Evolutionary conservation across 805 yeast genomes (phyloP).

Genomic region (Nakazawaea anatomiae): DNA sequence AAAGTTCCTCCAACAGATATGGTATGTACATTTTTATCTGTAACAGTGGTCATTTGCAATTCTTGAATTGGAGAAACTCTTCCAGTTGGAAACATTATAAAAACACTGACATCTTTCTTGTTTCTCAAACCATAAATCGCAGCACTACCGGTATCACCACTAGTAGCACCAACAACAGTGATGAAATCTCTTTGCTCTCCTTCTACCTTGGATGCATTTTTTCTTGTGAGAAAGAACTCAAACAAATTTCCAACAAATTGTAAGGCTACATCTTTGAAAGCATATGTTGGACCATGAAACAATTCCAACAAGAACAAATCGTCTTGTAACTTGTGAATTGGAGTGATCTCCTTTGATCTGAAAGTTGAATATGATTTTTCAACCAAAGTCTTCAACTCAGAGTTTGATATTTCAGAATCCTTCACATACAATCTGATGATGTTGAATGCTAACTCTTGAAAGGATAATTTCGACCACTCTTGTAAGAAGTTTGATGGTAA

Average conservation of each 20-base stretch:
- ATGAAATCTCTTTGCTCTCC: conserved; percentile 62
- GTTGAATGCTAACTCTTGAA: conserved; percentile 83
- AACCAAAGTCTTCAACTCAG: conserved; percentile 60
- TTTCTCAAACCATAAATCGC: conserved; percentile 97
- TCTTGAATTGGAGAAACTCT: conserved; percentile 97
- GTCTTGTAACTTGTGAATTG: conserved; percentile 43
- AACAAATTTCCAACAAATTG: conserved; percentile 97
- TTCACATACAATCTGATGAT: conserved; percentile 77
- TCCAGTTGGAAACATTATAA: conserved; percentile 94
- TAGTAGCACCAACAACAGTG: conserved; percentile 98
- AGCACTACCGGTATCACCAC: conserved; percentile 99
- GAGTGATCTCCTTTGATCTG: conserved; percentile 85
- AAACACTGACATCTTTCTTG: conserved; percentile 95
- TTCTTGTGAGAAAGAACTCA: conserved; percentile 82
- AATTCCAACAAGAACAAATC: conserved; percentile 78
- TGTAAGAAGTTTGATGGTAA: conserved; percentile 47
- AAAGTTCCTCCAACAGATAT: conserved; percentile 93
- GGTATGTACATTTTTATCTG: conserved; percentile 90
- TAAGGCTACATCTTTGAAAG: conserved; percentile 97
- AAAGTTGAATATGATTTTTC: conserved; percentile 82
- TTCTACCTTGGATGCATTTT: conserved; percentile 47
- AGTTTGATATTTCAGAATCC: conserved; percentile 64
- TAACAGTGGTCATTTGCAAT: conserved; percentile 96
- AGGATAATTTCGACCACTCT: conserved; percentile 69
- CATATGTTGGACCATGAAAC: conserved; percentile 99